Evolutionary conservation across 257 asterid species (phyloP), one percentile per base, ranked within the genome.

Genomic region (Asclepias syriaca): DNA sequence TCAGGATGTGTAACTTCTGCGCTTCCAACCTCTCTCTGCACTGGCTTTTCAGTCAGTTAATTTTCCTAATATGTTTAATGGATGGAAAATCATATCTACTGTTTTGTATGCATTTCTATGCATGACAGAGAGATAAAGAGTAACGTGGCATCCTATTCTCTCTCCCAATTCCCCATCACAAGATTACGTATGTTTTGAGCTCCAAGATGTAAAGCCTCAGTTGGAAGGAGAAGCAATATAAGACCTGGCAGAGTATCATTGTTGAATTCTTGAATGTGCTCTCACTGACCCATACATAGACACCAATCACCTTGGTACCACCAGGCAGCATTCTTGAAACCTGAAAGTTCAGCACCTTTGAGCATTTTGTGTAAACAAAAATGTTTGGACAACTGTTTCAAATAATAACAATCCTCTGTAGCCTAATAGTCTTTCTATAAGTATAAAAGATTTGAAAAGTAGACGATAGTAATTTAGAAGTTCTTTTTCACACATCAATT

Each of bases 301-400:
- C 83, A 76, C 99, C 99, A 74, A 95, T 80, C 72, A 95, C 99
- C 78, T 86, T 84, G 82, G 90, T 72, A 70, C 99, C 99, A 79
- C 98, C 99, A 83, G 89, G 75, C 24, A 95, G 85, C 96, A 95
- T 95, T 84, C 94, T 85, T 74, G 97, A 88, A 69, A 95, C 96
- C 98, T 95, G 81, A 73, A 72, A 81, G 45, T 72, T 45, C 24
- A 49, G 40, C 29, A 59, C 45, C 21, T 59, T 14, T 43, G 34
- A 71, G 18, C 59, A 75, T 71, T 43, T 27, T 79, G 55, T 59
- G 66, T 12, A 43, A 75, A n/a, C 7, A 77, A 55, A 43, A 18
- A 5, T 37, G 27, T 43, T 19, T 32, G 54, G 13, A 14, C 60
- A 61, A 71, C 37, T n/a, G 53, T 68, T 54, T 19, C 19, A 68